Percentiles rank a stretch among this genome's conserved stretches.
phyloP scores from a whole-genome alignment of 495 filamentous ascomycete genomes.

The Penicillium canescens region DNA sequence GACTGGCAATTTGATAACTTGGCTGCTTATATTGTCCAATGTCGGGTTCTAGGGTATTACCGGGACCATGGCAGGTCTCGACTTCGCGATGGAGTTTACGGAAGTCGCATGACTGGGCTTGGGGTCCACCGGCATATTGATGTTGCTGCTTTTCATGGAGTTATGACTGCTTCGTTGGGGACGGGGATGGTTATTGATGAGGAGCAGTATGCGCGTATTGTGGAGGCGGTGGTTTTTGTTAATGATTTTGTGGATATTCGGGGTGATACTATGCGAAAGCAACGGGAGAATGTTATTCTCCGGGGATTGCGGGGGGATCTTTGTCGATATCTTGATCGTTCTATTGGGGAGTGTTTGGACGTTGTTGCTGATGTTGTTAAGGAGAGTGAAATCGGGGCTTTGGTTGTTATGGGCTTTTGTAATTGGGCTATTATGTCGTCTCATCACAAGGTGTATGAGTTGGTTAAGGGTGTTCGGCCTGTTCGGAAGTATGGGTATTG shows the following conservation, averaged over 20 bases:
- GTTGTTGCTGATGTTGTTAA: slow-evolving; percentile 1
- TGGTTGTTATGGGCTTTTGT: slow-evolving; percentile 21
- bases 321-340: slow-evolving; percentile 14
- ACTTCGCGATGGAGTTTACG: slow-evolving; percentile 15
- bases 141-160: slow-evolving; percentile 3
- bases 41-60: slow-evolving; percentile 21
- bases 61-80: slow-evolving; percentile 13
- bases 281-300: slow-evolving; percentile 21
- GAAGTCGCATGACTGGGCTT: slow-evolving; percentile 20
- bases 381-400: slow-evolving; percentile 3
- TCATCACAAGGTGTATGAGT: slow-evolving; percentile 27
- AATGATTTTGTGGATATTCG: slow-evolving; percentile 24
- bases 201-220: not conserved
- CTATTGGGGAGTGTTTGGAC: slow-evolving; percentile 10
- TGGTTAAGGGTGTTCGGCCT: slow-evolving; percentile 1
- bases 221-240: slow-evolving; percentile 13
- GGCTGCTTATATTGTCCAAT: slow-evolving; percentile 18
- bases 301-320: slow-evolving; percentile 16
- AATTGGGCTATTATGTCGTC: slow-evolving; percentile 25
- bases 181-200: slow-evolving; percentile 13
- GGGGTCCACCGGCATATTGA: slow-evolving; percentile 18
- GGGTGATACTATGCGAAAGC: slow-evolving; percentile 20
- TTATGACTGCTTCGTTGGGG: slow-evolving; percentile 13
- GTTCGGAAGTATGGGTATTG: not conserved
- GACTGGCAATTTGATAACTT: slow-evolving; percentile 18